Evolutionary conservation across 1,284 basidiomycete species (phyloP).

Genomic region (Malassezia brasiliensis): DNA sequence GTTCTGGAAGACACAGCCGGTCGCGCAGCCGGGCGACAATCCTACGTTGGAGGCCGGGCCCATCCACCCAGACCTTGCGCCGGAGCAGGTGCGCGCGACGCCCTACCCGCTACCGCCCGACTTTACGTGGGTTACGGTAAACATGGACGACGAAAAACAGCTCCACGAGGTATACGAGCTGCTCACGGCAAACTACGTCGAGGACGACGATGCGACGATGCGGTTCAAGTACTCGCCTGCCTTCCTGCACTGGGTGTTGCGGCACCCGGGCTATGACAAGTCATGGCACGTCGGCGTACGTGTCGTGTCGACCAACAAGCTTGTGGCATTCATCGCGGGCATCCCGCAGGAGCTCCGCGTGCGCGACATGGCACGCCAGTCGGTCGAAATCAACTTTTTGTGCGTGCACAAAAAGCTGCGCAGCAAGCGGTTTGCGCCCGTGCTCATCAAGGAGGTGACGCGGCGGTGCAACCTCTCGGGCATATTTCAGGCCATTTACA

Average conservation of each 20-base stretch:
- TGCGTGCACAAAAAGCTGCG: constrained; percentile 96
- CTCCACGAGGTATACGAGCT: constrained; percentile 85
- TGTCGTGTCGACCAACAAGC: constrained; percentile 66
- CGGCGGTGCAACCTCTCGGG: constrained; percentile 79
- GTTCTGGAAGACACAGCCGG: constrained; percentile 56
- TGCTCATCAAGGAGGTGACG: constrained; percentile 96
- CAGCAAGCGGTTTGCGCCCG: constrained; percentile 86
- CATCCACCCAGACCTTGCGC: constrained; percentile 72
- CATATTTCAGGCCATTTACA: constrained; percentile 96
- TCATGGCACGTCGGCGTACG: constrained; percentile 96
- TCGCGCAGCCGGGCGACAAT: constrained; percentile 62
- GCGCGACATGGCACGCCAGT: constrained; percentile 29
- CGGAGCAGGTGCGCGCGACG: constrained; percentile 71
- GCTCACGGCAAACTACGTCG: constrained; percentile 86
- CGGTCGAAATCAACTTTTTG: constrained; percentile 87
- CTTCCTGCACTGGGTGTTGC: constrained; percentile 89
- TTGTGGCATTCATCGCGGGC: constrained; percentile 97
- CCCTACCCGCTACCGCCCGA: constrained; percentile 80
- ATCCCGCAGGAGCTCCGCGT: constrained; percentile 57
- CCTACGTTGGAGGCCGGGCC: constrained; percentile 59
- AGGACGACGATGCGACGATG: constrained; percentile 90
- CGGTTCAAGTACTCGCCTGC: constrained; percentile 92
- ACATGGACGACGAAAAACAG: constrained; percentile 66
- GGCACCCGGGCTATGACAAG: constrained; percentile 80
- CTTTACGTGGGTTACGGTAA: constrained; percentile 80